These are phyloP conservation scores for Epichloe coenophiala DNA, from an alignment of 2,329 filamentous ascomycete genomes.

Conservation along the genomic window DNA sequence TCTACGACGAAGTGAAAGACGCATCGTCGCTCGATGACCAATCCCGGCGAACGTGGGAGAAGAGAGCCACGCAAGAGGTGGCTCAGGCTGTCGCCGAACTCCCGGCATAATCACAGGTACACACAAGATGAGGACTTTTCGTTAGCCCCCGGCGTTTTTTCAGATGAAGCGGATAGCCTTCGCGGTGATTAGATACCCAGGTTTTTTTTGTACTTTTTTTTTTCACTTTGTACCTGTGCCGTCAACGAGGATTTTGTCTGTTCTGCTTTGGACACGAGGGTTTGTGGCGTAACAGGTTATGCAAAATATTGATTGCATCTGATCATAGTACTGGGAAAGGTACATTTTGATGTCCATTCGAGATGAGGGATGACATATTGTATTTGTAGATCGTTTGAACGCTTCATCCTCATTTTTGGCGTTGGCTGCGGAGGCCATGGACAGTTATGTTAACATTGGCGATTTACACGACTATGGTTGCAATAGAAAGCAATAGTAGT, in stretches of 20 bases:
- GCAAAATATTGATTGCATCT: constrained; percentile 5
- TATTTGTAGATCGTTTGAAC: constrained; percentile 8
- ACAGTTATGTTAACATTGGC: background rate
- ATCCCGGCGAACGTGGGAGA: constrained; percentile 58
- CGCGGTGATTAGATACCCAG: constrained; percentile 20
- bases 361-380: constrained; percentile 4
- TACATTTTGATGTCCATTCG: constrained; percentile 5
- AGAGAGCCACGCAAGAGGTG: constrained; percentile 66
- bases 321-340: constrained; percentile 5
- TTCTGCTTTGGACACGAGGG: constrained; percentile 4
- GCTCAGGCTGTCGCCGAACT: constrained; percentile 54
- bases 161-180: background rate
- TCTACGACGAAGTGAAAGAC: constrained; percentile 59
- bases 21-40: constrained; percentile 48
- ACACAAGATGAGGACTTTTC: constrained; percentile 11
- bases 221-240: constrained; percentile 10
- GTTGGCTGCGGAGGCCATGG: background rate
- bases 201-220: background rate
- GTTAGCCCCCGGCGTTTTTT: constrained; percentile 19
- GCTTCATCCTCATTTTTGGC: constrained; percentile 2
- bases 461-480: constrained; percentile 4
- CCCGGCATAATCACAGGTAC: constrained; percentile 26
- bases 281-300: constrained; percentile 7
- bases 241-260: background rate
- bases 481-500: background rate